These are phyloP conservation scores for Angophora floribunda DNA, from an alignment of 345 rosid genomes.

Conservation along the genomic window DNA sequence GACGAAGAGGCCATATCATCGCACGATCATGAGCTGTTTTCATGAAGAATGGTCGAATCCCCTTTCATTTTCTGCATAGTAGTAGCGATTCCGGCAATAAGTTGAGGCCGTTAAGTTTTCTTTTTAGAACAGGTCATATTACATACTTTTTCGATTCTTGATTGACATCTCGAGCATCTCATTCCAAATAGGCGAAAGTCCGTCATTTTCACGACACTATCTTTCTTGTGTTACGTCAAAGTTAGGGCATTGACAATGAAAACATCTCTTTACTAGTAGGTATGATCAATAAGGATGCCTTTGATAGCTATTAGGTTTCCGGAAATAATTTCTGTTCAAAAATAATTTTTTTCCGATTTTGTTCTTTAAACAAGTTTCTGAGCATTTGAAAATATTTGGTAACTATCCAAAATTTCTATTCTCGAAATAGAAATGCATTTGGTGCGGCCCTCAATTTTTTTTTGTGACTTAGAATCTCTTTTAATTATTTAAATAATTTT, in stretches of 20 bases:
- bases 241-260: background rate
- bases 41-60: background rate
- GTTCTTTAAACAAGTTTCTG: too few relatives aligned
- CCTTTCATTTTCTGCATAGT: background rate
- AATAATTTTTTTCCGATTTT: too few relatives aligned
- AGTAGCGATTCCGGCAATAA: background rate
- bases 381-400: too few relatives aligned
- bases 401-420: too few relatives aligned
- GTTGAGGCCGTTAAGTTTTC: background rate
- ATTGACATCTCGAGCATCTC: background rate
- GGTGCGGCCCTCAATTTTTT: too few relatives aligned
- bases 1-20: background rate
- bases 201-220: fast-evolving
- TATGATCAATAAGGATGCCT: background rate
- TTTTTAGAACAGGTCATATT: too few relatives aligned
- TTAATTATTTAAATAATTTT: too few relatives aligned
- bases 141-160: background rate
- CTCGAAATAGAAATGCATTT: too few relatives aligned
- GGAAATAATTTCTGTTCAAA: too few relatives aligned
- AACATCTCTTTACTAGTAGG: background rate
- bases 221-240: background rate
- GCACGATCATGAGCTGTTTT: background rate
- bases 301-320: too few relatives aligned
- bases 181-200: background rate
- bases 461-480: too few relatives aligned